Conservation (phyloP, 352 stramenopile species). For the Pythium grandisporangium region DNA sequence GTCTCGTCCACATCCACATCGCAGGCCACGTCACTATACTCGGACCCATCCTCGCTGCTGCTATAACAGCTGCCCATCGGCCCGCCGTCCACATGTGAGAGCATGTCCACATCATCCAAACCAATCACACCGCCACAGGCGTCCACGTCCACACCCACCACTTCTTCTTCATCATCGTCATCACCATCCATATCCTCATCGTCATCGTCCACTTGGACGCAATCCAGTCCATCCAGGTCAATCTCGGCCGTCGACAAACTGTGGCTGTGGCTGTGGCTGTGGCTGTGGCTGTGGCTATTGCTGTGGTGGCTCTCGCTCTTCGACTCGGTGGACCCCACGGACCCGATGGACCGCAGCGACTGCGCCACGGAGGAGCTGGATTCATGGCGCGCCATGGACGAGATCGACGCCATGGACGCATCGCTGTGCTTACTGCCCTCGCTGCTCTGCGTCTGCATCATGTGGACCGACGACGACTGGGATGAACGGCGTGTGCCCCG, state of each 20-base stretch:
- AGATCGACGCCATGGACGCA: too few relatives aligned
- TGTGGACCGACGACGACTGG: slow-evolving; percentile 21
- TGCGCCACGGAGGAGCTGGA: slow-evolving; percentile 22
- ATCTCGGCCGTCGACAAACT: slow-evolving; percentile 27
- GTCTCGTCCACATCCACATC: slow-evolving; percentile 85
- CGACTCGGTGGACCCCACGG: too few relatives aligned
- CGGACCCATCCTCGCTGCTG: slow-evolving; percentile 39
- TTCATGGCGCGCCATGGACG: too few relatives aligned
- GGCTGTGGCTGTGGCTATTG: too few relatives aligned
- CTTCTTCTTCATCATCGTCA: background rate
- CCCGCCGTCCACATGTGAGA: too few relatives aligned
- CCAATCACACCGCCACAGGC: too few relatives aligned
- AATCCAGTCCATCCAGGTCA: slow-evolving; percentile 70
- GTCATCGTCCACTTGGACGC: slow-evolving; percentile 64
- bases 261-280: slow-evolving; percentile 11
- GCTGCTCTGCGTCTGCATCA: slow-evolving; percentile 3
- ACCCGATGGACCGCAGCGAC: slow-evolving; percentile 23
- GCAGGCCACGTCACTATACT: slow-evolving; percentile 75
- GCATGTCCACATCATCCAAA: too few relatives aligned
- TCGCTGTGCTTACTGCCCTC: too few relatives aligned
- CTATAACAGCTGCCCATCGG: background rate
- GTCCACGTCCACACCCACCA: too few relatives aligned
- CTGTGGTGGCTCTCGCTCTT: too few relatives aligned
- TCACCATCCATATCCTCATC: slow-evolving; percentile 6
- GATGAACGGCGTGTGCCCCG: slow-evolving; percentile 43